Base-by-base conservation (phyloP, 2,329 filamentous ascomycete species). In the Colletotrichum sp. region DNA sequence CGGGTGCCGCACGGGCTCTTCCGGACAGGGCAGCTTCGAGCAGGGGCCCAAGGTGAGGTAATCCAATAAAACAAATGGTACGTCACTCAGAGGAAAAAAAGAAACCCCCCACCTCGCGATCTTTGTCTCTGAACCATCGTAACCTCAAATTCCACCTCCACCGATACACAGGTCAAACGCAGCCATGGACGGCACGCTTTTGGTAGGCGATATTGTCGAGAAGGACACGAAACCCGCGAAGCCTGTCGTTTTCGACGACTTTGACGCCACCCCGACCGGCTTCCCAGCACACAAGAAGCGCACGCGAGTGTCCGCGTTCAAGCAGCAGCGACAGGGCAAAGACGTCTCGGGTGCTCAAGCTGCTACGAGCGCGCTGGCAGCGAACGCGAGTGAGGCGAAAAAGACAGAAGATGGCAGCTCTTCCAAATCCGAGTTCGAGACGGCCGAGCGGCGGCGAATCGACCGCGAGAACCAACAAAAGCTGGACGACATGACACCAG, bases 201-300 rank as follows among this genome's bases (percentile, higher is more conserved):
- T 94, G 55, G 88, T 98, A 59, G 90, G 91, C 71, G 96, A 98
- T 79, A 92, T 99, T 77, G 90, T 94, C 80, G 96, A 99, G 86
- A 94, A 95, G 77, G 90, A 92, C 60, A 85, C 91, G 30, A 84
- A 87, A 16, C 84, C 88, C 28, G 88, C 92, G 26, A 93, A 91
- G 77, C 89, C 94, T 6, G 93, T 94, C 10, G 88, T 89, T 52
- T 91, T 92, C 12, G 93, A 93, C 16, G 89, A 89, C 63, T 86
- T 91, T 55, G 91, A 91, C 68, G 85, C 87, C 12, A 86, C 88
- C 24, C 84, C 88, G 6, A 92, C 91, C 14, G 97, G 97, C 2
- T 99, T 99, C 79, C 97, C 97, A n/a, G 92, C 93, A 74, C 96
- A 96, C 83, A 97, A 94, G 84, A 95, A 95, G 83, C 92, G 96